A percentile compares a stretch with the other conserved stretches of the same genome.
phyloP scores from a whole-genome alignment of 2,329 filamentous ascomycete species.

The Trichoderma afroharzianum region DNA sequence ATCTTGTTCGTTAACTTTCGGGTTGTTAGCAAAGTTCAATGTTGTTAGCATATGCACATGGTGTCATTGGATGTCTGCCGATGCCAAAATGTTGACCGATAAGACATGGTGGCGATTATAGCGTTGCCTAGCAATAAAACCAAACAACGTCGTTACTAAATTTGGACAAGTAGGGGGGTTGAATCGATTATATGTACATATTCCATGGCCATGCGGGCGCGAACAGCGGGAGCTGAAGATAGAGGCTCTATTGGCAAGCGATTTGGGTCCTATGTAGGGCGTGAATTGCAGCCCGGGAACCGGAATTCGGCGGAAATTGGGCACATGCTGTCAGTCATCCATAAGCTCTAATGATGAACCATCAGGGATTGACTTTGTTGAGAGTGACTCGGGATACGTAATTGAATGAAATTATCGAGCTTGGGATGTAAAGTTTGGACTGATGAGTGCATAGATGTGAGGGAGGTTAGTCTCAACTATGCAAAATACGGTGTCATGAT shows the following conservation, averaged over 20 bases:
- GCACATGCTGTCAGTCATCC: background rate
- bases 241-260: background rate
- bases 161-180: background rate
- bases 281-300: background rate
- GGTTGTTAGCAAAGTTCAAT: background rate
- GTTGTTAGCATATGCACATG: background rate
- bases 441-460: background rate
- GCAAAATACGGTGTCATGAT: background rate
- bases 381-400: background rate
- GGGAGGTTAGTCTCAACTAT: background rate
- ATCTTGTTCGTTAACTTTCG: background rate
- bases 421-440: background rate
- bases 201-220: background rate
- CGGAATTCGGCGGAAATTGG: background rate
- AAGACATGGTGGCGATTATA: background rate
- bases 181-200: background rate
- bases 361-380: background rate
- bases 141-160: background rate
- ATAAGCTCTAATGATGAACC: background rate
- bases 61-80: background rate
- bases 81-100: background rate
- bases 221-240: background rate
- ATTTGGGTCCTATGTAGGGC: background rate
- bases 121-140: background rate
- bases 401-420: background rate